phyloP scores from a whole-genome alignment of 768 basidiomycete genomes.

The Tulasnella sp. region DNA sequence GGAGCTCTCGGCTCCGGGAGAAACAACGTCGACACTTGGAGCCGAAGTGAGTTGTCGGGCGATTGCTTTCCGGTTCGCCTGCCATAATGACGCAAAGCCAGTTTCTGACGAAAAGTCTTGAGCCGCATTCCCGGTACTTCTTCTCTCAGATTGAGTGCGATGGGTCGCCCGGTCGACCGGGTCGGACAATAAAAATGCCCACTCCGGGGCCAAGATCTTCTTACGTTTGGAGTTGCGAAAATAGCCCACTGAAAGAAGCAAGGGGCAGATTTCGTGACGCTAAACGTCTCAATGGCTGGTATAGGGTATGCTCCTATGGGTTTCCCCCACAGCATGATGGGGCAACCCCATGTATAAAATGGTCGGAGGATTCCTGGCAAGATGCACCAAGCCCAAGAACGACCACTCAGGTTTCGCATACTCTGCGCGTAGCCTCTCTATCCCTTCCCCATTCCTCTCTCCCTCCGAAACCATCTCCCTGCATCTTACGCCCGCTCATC shows the following conservation, averaged over 20 bases:
- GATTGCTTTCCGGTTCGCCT: neutral
- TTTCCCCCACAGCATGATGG: neutral
- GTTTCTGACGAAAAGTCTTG: neutral
- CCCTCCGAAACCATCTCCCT: neutral
- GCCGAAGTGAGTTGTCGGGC: neutral
- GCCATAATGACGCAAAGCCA: neutral
- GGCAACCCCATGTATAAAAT: neutral
- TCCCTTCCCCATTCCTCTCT: neutral
- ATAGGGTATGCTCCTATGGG: neutral
- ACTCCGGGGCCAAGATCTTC: neutral
- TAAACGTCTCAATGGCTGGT: neutral
- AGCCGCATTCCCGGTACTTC: neutral
- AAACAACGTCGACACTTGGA: too few species aligned
- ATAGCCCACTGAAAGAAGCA: neutral
- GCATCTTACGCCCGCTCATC: neutral
- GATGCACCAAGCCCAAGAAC: neutral
- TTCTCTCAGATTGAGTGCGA: constrained; percentile 10
- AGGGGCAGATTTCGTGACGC: neutral
- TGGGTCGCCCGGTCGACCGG: neutral
- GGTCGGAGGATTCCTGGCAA: neutral
- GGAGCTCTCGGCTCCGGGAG: too few species aligned
- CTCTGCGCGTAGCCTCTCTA: neutral
- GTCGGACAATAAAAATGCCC: neutral
- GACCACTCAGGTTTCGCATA: neutral
- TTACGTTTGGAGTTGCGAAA: neutral